A percentile compares a stretch with the other conserved stretches of the same genome.
These are phyloP conservation scores for Patellifolia procumbens DNA, from an alignment of 179 eudicot species.

Conservation along the genomic window DNA sequence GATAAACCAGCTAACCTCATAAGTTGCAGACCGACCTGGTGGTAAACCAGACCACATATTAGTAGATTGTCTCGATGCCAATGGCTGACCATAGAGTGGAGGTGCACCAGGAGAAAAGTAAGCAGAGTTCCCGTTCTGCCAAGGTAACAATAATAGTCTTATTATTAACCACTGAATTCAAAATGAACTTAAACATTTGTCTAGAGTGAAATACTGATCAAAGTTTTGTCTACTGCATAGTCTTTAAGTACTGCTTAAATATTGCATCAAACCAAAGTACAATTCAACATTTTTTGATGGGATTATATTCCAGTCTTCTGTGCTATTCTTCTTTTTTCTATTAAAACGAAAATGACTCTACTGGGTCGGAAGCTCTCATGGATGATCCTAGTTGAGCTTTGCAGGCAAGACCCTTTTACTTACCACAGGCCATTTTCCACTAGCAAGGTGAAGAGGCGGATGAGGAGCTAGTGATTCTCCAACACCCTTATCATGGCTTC, in stretches of 20 bases:
- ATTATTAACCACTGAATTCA: neutral
- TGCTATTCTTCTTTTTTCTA: too few species aligned
- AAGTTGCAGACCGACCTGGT: conserved; percentile 35
- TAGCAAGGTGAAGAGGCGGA: conserved; percentile 32
- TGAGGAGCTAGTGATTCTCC: conserved; percentile 31
- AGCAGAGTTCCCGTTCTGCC: conserved; percentile 37
- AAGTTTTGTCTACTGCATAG: neutral
- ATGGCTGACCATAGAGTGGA: conserved; percentile 44
- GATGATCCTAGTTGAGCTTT: too few species aligned
- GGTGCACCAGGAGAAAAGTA: conserved; percentile 33
- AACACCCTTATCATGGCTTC: conserved; percentile 19
- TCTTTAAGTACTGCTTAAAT: too few species aligned
- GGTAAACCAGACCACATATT: conserved; percentile 33
- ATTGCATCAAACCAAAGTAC: too few species aligned
- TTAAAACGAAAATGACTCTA: too few species aligned
- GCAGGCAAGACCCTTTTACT: too few species aligned
- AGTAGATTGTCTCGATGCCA: conserved; percentile 37
- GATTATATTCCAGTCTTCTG: neutral
- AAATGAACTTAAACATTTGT: neutral
- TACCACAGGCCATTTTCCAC: conserved; percentile 40
- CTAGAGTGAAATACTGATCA: too few species aligned
- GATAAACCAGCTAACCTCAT: conserved; percentile 35
- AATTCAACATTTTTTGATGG: too few species aligned
- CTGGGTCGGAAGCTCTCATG: too few species aligned
- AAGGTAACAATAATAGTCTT: neutral